Base-by-base conservation (phyloP, 306 rosid species). In the Lupinus albus region DNA sequence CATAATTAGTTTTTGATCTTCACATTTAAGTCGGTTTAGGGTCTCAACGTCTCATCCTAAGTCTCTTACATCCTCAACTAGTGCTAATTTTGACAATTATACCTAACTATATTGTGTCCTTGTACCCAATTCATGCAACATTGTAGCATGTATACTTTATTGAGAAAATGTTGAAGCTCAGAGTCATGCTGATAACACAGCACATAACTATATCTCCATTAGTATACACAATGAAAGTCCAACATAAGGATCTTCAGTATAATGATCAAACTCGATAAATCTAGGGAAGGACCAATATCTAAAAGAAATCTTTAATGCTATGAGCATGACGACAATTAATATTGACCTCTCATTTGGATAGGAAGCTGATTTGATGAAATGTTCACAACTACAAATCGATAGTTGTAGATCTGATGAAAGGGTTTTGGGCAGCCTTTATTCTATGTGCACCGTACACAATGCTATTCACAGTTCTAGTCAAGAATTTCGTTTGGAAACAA, bases 261-360 rank as follows among this genome's bases (percentile, higher is more conserved):
- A 62, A 30, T 61, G 46, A 51, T 13, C 21, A 35, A 70, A 69
- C 59, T 49, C 14, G 11, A n/a, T 38, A 49, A 61, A 64, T 64
- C 38, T 36, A 3, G 67, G 33, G 39, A 16, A 65, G 35, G 55
- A 51, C 21, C 48, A 12, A 74, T 11, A 15, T 60, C 15, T 5
- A 20, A 16, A 53, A 70, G 11, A 45, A 50, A n/a, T 11, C 20
- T 35, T 28, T 14, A 12, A 28, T 21, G 62, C 13, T 32, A 54
- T 54, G 18, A 28, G 41, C 17, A 13, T 45, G 13, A 28, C 8
- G 8, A 44, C n/a, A 53, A 11, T 12, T 52, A 25, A 21, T 4
- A 61, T 21, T 21, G 11, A 7, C 16, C 21, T n/a, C n/a, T n/a
- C n/a, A n/a, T n/a, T n/a, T 44, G 38, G 32, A 35, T 38, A 53